phyloP scores from a whole-genome alignment of 2,329 filamentous ascomycete species.

The Sporothrix variecibatus region DNA sequence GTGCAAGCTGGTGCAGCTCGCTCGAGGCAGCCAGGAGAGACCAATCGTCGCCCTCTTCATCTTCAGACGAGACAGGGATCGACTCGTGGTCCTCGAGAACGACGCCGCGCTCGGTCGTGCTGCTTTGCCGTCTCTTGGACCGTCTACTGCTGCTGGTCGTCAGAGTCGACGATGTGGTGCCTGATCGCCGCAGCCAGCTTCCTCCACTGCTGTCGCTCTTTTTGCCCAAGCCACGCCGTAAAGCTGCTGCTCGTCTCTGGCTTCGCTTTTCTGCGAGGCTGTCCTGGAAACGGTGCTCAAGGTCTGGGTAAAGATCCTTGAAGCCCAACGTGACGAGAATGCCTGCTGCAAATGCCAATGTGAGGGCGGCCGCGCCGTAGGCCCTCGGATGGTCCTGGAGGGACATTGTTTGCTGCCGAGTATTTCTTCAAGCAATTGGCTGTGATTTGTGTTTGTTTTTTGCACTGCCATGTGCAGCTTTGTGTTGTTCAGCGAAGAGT shows the following conservation, averaged over 20 bases:
- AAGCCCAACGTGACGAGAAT: slow-evolving; percentile 73
- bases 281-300: slow-evolving; percentile 62
- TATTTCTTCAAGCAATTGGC: background rate
- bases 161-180: slow-evolving; percentile 29
- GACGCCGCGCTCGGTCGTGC: slow-evolving; percentile 49
- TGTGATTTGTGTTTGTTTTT: background rate
- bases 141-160: slow-evolving; percentile 5
- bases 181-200: slow-evolving; percentile 19
- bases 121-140: slow-evolving; percentile 8
- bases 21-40: slow-evolving; percentile 27
- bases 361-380: slow-evolving; percentile 66
- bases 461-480: background rate
- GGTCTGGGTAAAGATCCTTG: slow-evolving; percentile 77
- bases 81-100: slow-evolving; percentile 59
- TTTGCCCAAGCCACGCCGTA: slow-evolving; percentile 22
- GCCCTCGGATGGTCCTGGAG: slow-evolving; percentile 62
- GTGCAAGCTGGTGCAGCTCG: background rate
- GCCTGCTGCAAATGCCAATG: slow-evolving; percentile 75
- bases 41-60: slow-evolving; percentile 26
- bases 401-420: slow-evolving; percentile 48
- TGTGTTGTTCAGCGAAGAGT: background rate
- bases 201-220: background rate
- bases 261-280: slow-evolving; percentile 30
- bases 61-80: background rate
- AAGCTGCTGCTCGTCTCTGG: slow-evolving; percentile 11